Evolutionary conservation across 805 yeast genomes (phyloP), one percentile per base, ranked within the genome.

Genomic region (Zygotorulaspora chibaensis): DNA sequence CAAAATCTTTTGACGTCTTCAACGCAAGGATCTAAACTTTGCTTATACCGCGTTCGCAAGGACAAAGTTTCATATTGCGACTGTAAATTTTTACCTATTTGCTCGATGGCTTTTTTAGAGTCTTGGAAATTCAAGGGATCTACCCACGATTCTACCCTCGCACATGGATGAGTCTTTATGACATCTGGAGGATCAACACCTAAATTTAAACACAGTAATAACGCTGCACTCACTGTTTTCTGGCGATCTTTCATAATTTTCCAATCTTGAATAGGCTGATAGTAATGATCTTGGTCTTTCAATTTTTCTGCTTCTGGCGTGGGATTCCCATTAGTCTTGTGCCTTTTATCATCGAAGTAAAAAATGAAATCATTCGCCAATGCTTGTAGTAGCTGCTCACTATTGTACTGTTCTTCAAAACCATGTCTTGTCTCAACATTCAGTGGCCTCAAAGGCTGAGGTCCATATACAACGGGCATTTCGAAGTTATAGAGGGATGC

Each of bases 151-250:
- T 93, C 99, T 34, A 83, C 68, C 54, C 83, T 81, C 1, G 99
- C 96, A 57, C 95, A 86, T 1, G 96, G 97, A 51, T 86, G 88
- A 0, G 97, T 88, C 62, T 89, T 87, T 61, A 87, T 80, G 23
- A 90, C 81, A 66, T 93, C 99, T 0, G 99, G 99, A 2, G 99
- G 99, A 55, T 91, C 98, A 1, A 93, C 96, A 8, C 98, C 97
- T 20, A 91, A 67, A 61, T 93, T 93, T 31, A 93, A 71, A 65
- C 99, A 93, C 40, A 93, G 70, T 40, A 93, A 89, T 8, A 93
- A 71, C 12, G 96, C 97, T 0, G 97, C 99, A 44, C 87, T 83
- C 10, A 90, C 88, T 1, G 99, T 93, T 61, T 90, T 86, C 59
- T 86, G 96, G 36, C 96, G 78, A 55, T 89, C 96, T 50, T 84